These are phyloP conservation scores for Trichoderma asperelloides DNA, from an alignment of 495 filamentous ascomycete species.

Conservation along the genomic window DNA sequence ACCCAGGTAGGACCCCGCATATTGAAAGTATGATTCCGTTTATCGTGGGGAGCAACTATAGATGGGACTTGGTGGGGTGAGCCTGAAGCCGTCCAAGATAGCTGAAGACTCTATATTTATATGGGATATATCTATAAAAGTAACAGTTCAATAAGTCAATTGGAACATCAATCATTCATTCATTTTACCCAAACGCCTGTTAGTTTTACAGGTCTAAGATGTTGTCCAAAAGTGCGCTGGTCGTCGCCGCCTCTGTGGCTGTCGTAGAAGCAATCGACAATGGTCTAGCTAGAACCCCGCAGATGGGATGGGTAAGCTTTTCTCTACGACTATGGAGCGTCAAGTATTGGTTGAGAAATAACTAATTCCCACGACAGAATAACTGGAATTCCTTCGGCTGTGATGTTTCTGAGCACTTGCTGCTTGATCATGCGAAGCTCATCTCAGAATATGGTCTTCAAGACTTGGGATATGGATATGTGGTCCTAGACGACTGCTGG, in stretches of 20 bases:
- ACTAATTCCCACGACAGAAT: conserved; percentile 14
- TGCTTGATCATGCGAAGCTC: conserved; percentile 35
- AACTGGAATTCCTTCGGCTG: conserved; percentile 50
- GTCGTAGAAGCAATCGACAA: background rate
- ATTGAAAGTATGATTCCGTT: background rate
- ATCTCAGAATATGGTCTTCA: conserved; percentile 19
- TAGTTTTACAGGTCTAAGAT: background rate
- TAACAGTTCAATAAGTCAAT: background rate
- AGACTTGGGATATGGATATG: conserved; percentile 48
- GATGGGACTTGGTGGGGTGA: background rate
- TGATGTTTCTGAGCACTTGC: conserved; percentile 37
- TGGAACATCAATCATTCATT: background rate
- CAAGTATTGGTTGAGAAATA: background rate
- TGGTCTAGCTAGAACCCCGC: background rate
- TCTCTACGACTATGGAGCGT: background rate
- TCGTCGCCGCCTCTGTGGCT: background rate
- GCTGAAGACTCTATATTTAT: conserved; percentile 1
- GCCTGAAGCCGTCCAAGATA: background rate
- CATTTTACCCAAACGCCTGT: too few species aligned
- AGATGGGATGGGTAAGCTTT: conserved; percentile 2
- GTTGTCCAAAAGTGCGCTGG: background rate
- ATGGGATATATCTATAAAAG: background rate
- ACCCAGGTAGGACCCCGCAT: background rate
- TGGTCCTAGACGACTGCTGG: conserved; percentile 51
- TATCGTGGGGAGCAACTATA: background rate